Percentiles rank a stretch among this genome's conserved stretches.
phyloP scores from a whole-genome alignment of 2,329 filamentous ascomycete genomes.

The Diaporthe helianthi region DNA sequence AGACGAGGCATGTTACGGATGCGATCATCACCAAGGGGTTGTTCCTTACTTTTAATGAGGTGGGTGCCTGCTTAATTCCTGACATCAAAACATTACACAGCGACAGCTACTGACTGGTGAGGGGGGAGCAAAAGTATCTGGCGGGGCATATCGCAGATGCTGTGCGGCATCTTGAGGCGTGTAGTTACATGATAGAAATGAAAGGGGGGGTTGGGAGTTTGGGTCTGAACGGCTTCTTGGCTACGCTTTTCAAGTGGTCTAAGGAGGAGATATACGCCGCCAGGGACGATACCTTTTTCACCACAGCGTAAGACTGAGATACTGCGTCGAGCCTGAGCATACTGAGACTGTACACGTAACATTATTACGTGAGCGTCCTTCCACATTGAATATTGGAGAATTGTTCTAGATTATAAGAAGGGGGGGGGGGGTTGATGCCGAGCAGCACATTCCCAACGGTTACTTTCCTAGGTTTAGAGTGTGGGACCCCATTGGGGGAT shows the following conservation, averaged over 20 bases:
- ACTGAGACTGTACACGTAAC: too few species aligned
- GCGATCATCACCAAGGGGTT: slow-evolving; percentile 2
- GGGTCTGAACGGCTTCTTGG: slow-evolving; percentile 36
- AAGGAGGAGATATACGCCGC: slow-evolving; percentile 5
- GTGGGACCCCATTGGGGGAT: too few species aligned
- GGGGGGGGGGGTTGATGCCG: too few species aligned
- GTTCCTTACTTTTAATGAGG: slow-evolving; percentile 29
- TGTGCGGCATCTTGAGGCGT: slow-evolving; percentile 17
- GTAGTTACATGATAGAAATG: slow-evolving; percentile 20
- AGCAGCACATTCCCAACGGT: too few species aligned
- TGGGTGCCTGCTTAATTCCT: neutral
- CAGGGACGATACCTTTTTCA: neutral
- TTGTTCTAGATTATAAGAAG: too few species aligned
- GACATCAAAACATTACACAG: too few species aligned
- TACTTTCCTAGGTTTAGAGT: too few species aligned
- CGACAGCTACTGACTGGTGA: neutral
- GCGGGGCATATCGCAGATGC: neutral
- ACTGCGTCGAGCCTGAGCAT: too few species aligned
- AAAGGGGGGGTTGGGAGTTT: slow-evolving; percentile 12
- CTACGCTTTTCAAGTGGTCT: slow-evolving; percentile 13
- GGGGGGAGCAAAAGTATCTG: slow-evolving; percentile 1
- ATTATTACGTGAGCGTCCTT: too few species aligned
- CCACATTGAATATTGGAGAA: too few species aligned
- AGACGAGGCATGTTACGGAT: slow-evolving; percentile 10
- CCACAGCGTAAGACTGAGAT: too few species aligned